phyloP scores from a whole-genome alignment of 768 basidiomycete species.

The Tephrocybe sp. region DNA sequence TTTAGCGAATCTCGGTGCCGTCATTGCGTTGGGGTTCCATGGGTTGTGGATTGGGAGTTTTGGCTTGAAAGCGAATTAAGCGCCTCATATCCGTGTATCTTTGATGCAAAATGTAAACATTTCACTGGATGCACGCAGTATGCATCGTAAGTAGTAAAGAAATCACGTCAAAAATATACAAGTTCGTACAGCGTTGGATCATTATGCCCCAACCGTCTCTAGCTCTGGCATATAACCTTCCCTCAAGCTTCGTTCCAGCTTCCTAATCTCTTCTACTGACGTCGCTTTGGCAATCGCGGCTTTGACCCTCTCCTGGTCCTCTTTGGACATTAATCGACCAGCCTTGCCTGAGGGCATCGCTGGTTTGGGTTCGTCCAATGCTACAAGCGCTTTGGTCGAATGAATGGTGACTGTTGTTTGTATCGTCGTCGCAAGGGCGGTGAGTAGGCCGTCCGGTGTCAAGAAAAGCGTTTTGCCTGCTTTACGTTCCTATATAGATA shows the following conservation, averaged over 20 bases:
- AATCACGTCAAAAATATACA: conserved; percentile 29
- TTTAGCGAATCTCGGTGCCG: conserved; percentile 57
- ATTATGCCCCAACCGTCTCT: conserved; percentile 75
- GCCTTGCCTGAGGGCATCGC: conserved; percentile 59
- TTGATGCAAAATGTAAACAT: conserved; percentile 10
- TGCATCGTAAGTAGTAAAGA: conserved; percentile 16
- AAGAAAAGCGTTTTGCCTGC: conserved; percentile 73
- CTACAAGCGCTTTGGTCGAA: conserved; percentile 57
- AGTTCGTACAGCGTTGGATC: conserved; percentile 16
- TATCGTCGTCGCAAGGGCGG: conserved; percentile 75
- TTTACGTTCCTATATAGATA: conserved; percentile 66
- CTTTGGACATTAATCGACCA: conserved; percentile 86
- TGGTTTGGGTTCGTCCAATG: conserved; percentile 77
- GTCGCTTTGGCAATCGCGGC: conserved; percentile 88
- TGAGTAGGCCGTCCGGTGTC: conserved; percentile 75
- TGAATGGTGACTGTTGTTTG: conserved; percentile 70
- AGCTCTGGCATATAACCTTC: conserved; percentile 83
- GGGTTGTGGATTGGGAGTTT: conserved; percentile 67
- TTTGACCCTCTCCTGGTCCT: conserved; percentile 85
- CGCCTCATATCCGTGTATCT: background rate
- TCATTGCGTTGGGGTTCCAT: conserved; percentile 63
- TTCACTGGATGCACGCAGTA: conserved; percentile 10
- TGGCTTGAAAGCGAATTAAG: conserved; percentile 43
- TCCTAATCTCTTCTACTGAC: conserved; percentile 85
- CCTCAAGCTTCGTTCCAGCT: conserved; percentile 74